phyloP scores from a whole-genome alignment of 2,329 filamentous ascomycete species.

The Fonsecaea erecta region DNA sequence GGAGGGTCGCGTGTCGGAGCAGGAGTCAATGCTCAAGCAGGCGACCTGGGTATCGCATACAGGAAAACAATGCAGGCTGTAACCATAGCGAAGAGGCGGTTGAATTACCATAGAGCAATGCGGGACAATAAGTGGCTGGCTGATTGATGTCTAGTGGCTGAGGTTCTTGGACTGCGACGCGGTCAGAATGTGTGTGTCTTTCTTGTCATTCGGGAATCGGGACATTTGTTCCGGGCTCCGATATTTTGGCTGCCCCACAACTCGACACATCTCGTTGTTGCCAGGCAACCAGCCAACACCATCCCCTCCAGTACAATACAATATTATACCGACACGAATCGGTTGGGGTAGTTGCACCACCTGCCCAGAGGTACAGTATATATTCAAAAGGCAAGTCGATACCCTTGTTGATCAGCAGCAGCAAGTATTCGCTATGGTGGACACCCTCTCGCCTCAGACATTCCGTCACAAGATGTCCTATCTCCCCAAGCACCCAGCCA shows the following conservation, averaged over 20 bases:
- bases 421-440: not conserved
- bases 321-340: no score
- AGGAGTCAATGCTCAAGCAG: slow-evolving; percentile 12
- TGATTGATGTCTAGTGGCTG: not conserved
- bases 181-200: slow-evolving; percentile 3
- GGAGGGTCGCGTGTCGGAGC: slow-evolving; percentile 1
- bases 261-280: slow-evolving; percentile 1
- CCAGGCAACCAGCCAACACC: slow-evolving; percentile 19
- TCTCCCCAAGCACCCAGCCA: slow-evolving; percentile 24
- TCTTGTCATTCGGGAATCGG: no score
- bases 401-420: not conserved
- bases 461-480: slow-evolving; percentile 22
- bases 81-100: slow-evolving; percentile 23
- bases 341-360: not conserved
- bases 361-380: not conserved
- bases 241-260: slow-evolving; percentile 4
- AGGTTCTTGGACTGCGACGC: slow-evolving; percentile 10
- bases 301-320: not conserved
- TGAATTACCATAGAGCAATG: slow-evolving; percentile 1
- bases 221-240: not conserved
- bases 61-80: slow-evolving; percentile 22
- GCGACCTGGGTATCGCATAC: slow-evolving; percentile 24
- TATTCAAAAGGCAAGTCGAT: not conserved
- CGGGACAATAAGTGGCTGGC: slow-evolving; percentile 15
- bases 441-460: not conserved